phyloP scores from a whole-genome alignment of 23 red algal genomes.

The Gracilaria vermiculophylla region DNA sequence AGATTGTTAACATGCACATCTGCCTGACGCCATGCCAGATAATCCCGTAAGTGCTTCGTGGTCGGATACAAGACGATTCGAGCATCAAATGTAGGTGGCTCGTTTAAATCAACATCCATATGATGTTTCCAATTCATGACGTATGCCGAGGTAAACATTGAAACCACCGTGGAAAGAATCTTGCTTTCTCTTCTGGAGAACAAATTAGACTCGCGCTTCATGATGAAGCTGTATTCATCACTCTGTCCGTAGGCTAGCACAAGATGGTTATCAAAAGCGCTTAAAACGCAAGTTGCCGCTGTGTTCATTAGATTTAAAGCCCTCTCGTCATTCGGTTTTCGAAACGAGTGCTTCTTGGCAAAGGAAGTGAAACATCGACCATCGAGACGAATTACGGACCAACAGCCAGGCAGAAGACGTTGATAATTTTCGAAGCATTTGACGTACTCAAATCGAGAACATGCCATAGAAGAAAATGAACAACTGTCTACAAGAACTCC shows the following conservation, averaged over 20 bases:
- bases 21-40: conserved; percentile 88
- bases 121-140: conserved; percentile 56
- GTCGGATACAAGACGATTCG: conserved; percentile 78
- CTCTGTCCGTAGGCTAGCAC: conserved; percentile 78
- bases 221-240: conserved; percentile 90
- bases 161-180: conserved; percentile 78
- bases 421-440: conserved; percentile 79
- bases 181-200: conserved; percentile 76
- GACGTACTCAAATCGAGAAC: conserved; percentile 93
- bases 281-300: conserved; percentile 54
- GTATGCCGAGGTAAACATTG: conserved; percentile 75
- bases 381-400: conserved; percentile 90
- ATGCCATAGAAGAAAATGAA: conserved; percentile 61
- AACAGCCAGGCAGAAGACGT: conserved; percentile 77
- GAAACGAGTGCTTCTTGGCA: conserved; percentile 58
- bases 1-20: conserved; percentile 89
- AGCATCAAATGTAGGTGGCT: conserved; percentile 81
- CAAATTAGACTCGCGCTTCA: conserved; percentile 56
- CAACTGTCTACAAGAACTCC: too few species aligned
- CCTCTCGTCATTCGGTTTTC: conserved; percentile 83
- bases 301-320: conserved; percentile 68
- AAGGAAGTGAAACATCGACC: conserved; percentile 84
- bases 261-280: conserved; percentile 61
- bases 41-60: conserved; percentile 71
- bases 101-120: conserved; percentile 40